Conservation (phyloP, 2,329 filamentous ascomycete genomes). For the Penicillium concentricum region DNA sequence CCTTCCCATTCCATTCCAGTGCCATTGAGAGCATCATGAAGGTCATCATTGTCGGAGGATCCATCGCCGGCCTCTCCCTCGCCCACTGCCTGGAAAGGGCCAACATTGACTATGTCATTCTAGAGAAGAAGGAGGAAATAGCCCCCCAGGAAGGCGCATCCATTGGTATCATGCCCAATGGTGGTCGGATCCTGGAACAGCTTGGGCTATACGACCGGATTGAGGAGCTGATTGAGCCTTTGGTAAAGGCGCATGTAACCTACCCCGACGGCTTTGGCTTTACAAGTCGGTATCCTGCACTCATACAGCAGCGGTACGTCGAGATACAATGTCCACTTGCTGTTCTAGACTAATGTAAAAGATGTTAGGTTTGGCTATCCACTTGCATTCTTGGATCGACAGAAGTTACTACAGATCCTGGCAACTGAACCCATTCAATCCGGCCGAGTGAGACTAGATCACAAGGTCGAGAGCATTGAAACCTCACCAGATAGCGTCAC, state of each 20-base stretch:
- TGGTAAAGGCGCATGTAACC: not conserved
- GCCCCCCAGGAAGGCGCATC: not conserved
- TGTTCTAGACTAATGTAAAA: not conserved
- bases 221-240: not conserved
- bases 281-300: not conserved
- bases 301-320: too few relatives aligned
- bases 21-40: too few relatives aligned
- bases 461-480: too few relatives aligned
- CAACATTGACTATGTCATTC: slow-evolving; percentile 49
- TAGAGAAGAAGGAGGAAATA: slow-evolving; percentile 22
- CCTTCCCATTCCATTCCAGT: too few relatives aligned
- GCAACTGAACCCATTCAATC: too few relatives aligned
- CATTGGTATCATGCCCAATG: slow-evolving; percentile 21
- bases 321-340: too few relatives aligned
- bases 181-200: slow-evolving; percentile 19
- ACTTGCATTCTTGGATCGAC: too few relatives aligned
- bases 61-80: not conserved
- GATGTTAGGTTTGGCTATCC: too few relatives aligned
- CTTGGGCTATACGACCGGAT: slow-evolving; percentile 9
- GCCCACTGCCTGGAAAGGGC: slow-evolving; percentile 41
- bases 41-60: not conserved
- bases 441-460: too few relatives aligned
- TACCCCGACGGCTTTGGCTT: not conserved
- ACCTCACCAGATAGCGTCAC: not conserved
- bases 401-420: too few relatives aligned